phyloP scores from a whole-genome alignment of 148 eudicot species.

The Oxyria digyna region DNA sequence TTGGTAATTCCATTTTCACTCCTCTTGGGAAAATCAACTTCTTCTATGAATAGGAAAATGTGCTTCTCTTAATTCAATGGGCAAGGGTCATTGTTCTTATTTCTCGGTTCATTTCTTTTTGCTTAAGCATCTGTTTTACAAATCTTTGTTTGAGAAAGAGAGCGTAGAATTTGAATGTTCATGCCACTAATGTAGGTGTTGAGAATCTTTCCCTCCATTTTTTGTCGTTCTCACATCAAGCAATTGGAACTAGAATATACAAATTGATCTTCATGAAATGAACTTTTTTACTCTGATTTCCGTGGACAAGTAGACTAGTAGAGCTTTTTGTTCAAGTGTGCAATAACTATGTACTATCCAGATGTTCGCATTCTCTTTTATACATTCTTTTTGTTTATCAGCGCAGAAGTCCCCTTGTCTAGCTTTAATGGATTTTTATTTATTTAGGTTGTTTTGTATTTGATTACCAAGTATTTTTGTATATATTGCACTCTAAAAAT shows the following conservation, averaged over 20 bases:
- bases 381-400: too few species aligned
- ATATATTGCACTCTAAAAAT: background rate
- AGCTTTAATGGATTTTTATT: background rate
- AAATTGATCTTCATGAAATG: background rate
- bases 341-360: background rate
- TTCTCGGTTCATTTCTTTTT: background rate
- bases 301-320: background rate
- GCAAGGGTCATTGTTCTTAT: background rate
- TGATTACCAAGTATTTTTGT: background rate
- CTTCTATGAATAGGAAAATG: background rate
- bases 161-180: background rate
- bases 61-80: background rate
- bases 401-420: background rate
- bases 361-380: background rate
- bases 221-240: background rate
- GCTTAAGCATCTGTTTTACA: background rate
- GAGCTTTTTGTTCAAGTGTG: background rate
- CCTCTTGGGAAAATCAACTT: background rate
- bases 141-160: background rate
- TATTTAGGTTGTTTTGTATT: background rate
- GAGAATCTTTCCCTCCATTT: background rate
- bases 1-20: conserved; percentile 37
- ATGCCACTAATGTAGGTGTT: background rate
- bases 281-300: background rate
- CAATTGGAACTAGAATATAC: background rate